Percentiles rank a stretch among this genome's conserved stretches.
phyloP scores from a whole-genome alignment of 169 alveolate genomes.

The Plasmodium billcollinsi region DNA sequence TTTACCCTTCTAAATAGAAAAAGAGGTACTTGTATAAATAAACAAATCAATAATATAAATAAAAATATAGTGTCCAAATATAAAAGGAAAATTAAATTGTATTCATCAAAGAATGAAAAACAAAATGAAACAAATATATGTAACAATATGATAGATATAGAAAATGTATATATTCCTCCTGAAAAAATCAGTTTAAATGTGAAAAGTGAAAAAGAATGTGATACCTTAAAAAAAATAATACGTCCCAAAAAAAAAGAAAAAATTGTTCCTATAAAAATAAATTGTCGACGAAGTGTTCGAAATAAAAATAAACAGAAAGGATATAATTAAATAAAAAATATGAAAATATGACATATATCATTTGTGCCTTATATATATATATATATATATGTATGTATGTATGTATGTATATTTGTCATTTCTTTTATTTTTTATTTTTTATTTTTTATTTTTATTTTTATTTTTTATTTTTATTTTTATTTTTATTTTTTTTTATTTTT shows the following conservation, averaged over 20 bases:
- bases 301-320: constrained; percentile 24
- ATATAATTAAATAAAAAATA: background rate
- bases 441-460: too few species aligned
- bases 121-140: constrained; percentile 17
- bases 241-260: constrained; percentile 50
- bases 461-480: too few species aligned
- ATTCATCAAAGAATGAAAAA: constrained; percentile 18
- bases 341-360: background rate
- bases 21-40: constrained; percentile 32
- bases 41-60: constrained; percentile 10
- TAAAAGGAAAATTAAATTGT: constrained; percentile 61
- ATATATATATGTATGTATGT: too few species aligned
- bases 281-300: constrained; percentile 58
- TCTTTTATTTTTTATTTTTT: too few species aligned
- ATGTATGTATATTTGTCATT: too few species aligned
- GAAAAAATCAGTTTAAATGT: constrained; percentile 33
- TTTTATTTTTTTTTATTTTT: too few species aligned
- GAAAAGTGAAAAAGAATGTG: constrained; percentile 20
- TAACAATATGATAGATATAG: constrained; percentile 5
- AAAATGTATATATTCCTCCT: constrained; percentile 63
- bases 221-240: constrained; percentile 38
- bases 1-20: constrained; percentile 11
- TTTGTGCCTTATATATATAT: too few species aligned
- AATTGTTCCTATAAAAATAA: constrained; percentile 17
- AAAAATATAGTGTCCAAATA: constrained; percentile 48